A percentile compares a stretch with the other conserved stretches of the same genome.
Conservation (phyloP, 176 grass and related monocot genomes). For the Aegilops speltoides region DNA sequence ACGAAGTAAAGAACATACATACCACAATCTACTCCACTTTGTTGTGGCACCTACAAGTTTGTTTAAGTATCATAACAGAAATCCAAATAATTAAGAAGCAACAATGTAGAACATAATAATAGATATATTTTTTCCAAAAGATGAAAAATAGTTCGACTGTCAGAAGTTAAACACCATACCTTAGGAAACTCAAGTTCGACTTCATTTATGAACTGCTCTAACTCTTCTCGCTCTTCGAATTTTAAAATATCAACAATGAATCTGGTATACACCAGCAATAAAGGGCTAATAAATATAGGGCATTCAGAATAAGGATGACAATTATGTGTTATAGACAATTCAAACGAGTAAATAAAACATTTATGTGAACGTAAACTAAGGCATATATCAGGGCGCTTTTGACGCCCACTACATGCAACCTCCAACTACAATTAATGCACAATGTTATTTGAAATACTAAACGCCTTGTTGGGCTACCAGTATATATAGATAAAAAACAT, state of each 20-base stretch:
- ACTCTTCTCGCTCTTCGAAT: conserved; percentile 68
- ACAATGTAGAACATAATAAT: conserved; percentile 20
- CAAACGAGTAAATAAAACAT: neutral
- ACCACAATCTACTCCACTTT: conserved; percentile 86
- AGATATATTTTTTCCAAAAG: neutral
- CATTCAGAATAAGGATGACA: neutral
- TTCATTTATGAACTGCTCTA: conserved; percentile 51
- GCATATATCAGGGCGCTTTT: neutral
- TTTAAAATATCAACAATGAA: conserved; percentile 78
- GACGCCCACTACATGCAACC: neutral
- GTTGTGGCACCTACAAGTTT: conserved; percentile 75
- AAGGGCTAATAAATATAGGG: neutral
- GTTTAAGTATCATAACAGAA: neutral
- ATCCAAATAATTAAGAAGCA: neutral
- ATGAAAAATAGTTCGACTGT: neutral
- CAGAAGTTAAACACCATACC: conserved; percentile 36
- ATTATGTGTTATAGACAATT: neutral
- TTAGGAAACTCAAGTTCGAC: conserved; percentile 78
- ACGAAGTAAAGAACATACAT: conserved; percentile 91
- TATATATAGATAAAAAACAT: neutral
- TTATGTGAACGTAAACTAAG: neutral
- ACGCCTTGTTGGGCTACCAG: neutral
- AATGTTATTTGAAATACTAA: no score
- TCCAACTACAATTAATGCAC: no score
- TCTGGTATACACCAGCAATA: conserved; percentile 35